A percentile compares a stretch with the other conserved stretches of the same genome.
phyloP scores from a whole-genome alignment of 495 filamentous ascomycete species.

The Tetracladium setigerum region DNA sequence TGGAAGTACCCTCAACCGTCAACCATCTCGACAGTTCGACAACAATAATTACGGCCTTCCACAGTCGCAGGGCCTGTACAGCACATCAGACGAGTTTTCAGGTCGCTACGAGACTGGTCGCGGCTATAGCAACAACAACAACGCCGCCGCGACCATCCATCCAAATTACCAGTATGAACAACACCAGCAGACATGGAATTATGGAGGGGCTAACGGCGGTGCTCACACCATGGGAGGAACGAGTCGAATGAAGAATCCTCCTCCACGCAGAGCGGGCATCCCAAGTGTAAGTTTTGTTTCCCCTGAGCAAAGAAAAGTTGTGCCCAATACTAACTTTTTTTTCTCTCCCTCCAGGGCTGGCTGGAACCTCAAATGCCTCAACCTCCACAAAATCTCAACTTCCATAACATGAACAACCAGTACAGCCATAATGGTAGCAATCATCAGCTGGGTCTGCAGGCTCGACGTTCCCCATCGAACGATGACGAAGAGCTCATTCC shows the following conservation, averaged over 20 bases:
- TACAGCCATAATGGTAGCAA: conserved; percentile 27
- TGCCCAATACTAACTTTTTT: not conserved
- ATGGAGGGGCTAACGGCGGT: conserved; percentile 31
- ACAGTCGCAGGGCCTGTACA: conserved; percentile 41
- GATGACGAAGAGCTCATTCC: conserved; percentile 86
- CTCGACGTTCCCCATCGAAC: conserved; percentile 20
- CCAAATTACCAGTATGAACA: conserved; percentile 34
- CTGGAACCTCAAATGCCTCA: conserved; percentile 27
- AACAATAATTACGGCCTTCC: conserved; percentile 42
- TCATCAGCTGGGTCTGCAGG: conserved; percentile 19
- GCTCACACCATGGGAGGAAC: conserved; percentile 41
- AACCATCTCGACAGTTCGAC: conserved; percentile 63
- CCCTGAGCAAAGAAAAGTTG: not conserved
- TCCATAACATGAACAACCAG: conserved; percentile 18
- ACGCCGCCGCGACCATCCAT: conserved; percentile 26
- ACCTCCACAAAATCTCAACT: conserved; percentile 20
- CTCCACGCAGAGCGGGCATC: conserved; percentile 35
- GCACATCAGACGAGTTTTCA: conserved; percentile 44
- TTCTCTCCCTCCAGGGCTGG: conserved; percentile 33
- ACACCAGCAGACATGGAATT: conserved; percentile 39
- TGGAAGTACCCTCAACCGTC: conserved; percentile 57
- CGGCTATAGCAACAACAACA: conserved; percentile 42
- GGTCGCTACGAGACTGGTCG: conserved; percentile 47
- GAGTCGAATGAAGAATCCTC: conserved; percentile 28
- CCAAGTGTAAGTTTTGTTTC: conserved; percentile 34